These are phyloP conservation scores for Typha latifolia DNA, from an alignment of 176 grass and related monocot genomes.

Conservation along the genomic window DNA sequence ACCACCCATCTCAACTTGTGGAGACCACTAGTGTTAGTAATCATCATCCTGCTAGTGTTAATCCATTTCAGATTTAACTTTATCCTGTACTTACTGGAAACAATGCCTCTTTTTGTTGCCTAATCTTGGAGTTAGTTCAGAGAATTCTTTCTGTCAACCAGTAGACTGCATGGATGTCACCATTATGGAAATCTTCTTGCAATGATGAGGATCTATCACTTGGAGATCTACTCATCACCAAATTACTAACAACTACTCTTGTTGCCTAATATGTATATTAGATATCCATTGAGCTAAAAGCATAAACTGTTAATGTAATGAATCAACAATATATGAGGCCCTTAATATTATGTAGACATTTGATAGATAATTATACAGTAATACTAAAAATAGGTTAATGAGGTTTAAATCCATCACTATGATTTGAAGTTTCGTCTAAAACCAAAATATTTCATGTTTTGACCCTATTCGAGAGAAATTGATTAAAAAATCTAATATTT, in stretches of 20 bases:
- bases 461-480: too few species aligned
- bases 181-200: conserved; percentile 5
- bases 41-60: background rate
- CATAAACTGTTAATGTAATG: too few species aligned
- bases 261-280: too few species aligned
- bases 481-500: too few species aligned
- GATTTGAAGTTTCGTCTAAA: too few species aligned
- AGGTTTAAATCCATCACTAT: too few species aligned
- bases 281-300: too few species aligned
- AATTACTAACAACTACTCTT: background rate
- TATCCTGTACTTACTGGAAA: background rate
- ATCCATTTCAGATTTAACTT: background rate
- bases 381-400: too few species aligned
- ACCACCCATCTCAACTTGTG: background rate
- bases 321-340: too few species aligned
- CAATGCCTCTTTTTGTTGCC: background rate
- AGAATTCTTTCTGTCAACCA: background rate
- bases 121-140: background rate
- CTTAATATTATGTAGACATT: too few species aligned
- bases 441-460: too few species aligned
- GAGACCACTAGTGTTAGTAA: background rate
- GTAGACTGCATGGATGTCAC: background rate
- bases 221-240: background rate
- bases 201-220: background rate
- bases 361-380: too few species aligned